phyloP scores from a whole-genome alignment of 805 yeast genomes.

The Ogataea paradorogensis region DNA sequence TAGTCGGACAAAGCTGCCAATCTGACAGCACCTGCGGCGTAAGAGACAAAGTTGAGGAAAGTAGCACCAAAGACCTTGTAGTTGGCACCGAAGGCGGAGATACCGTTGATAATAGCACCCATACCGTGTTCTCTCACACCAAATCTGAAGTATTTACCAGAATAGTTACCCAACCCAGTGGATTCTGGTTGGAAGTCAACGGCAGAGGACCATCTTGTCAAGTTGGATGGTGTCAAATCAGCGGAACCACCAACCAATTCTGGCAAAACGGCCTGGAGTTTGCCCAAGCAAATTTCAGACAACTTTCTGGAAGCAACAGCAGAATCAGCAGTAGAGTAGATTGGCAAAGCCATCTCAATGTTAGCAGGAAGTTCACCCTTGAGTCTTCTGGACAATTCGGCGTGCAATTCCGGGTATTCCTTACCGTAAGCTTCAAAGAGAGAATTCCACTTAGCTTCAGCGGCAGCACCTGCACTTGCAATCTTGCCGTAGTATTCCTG shows the following conservation, averaged over 20 bases:
- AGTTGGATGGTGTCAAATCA: constrained; percentile 94
- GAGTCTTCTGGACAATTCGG: constrained; percentile 78
- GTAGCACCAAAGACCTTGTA: constrained; percentile 94
- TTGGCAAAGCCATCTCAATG: constrained; percentile 79
- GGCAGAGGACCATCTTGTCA: constrained; percentile 82
- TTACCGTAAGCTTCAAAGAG: constrained; percentile 57
- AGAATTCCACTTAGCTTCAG: constrained; percentile 73
- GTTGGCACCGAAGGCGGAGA: constrained; percentile 85
- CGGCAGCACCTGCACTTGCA: constrained; percentile 59
- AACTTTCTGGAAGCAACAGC: constrained; percentile 94
- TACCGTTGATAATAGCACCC: constrained; percentile 99
- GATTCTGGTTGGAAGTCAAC: constrained; percentile 90
- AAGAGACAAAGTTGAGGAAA: constrained; percentile 86
- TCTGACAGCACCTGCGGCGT: constrained; percentile 86
- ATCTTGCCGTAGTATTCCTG: constrained; percentile 61
- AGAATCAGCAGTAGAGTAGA: constrained; percentile 70
- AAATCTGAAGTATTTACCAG: constrained; percentile 92
- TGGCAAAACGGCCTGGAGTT: constrained; percentile 64
- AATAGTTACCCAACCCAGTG: constrained; percentile 75
- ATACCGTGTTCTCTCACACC: constrained; percentile 99
- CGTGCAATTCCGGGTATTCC: constrained; percentile 75
- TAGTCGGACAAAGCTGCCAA: constrained; percentile 79
- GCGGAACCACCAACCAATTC: constrained; percentile 98
- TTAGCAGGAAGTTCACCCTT: constrained; percentile 72
- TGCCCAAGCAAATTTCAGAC: constrained; percentile 73